Percentiles rank a stretch among this genome's conserved stretches.
Evolutionary conservation across 305 asterid species (phyloP).

Genomic region (Rubia tinctorum): DNA sequence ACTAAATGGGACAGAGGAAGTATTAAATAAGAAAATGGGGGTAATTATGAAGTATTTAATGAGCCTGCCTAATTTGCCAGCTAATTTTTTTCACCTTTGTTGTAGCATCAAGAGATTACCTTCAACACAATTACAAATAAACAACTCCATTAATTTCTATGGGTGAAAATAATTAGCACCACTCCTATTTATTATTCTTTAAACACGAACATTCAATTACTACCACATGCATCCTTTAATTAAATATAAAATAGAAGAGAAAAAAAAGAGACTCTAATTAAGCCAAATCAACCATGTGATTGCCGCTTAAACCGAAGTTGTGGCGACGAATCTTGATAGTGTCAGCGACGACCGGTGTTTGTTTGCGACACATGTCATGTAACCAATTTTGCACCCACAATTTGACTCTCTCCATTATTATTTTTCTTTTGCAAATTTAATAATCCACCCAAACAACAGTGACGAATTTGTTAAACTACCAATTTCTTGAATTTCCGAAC

Average conservation of each 20-base stretch:
- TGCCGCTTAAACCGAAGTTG: neutral
- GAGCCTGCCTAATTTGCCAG: no score
- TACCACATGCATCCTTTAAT: neutral
- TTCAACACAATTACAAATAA: no score
- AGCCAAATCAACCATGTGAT: constrained; percentile 7
- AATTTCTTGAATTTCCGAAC: neutral
- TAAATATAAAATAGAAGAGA: neutral
- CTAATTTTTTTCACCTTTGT: no score
- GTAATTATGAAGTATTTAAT: no score
- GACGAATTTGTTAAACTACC: neutral
- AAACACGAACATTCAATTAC: neutral
- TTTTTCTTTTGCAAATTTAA: no score
- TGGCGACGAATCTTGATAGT: neutral
- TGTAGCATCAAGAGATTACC: no score
- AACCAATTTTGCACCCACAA: neutral
- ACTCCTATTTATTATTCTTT: neutral
- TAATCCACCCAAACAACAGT: no score
- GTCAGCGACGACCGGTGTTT: neutral
- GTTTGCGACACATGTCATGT: neutral
- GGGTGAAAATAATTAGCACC: neutral
- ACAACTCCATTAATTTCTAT: no score
- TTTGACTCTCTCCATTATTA: no score
- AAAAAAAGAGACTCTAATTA: no score
- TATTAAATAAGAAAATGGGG: no score
- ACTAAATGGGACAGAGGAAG: no score